Evolutionary conservation across 805 yeast genomes (phyloP).

Genomic region (Nematodospora valgi): DNA sequence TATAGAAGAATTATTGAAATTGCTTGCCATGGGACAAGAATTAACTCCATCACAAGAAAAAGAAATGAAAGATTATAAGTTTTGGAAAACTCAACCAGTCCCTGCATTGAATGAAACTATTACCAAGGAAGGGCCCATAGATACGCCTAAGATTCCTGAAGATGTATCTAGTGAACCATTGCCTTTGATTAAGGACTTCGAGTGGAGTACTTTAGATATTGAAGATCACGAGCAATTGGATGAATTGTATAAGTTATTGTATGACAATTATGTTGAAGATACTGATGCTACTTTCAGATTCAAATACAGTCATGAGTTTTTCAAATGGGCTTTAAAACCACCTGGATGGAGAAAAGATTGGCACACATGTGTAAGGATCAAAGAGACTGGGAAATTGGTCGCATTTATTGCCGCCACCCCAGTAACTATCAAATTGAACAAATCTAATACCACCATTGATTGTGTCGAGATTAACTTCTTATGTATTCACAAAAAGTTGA

Average conservation of each 20-base stretch:
- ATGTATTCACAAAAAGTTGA: conserved; percentile 88
- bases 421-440: conserved; percentile 58
- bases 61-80: conserved; percentile 85
- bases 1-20: conserved; percentile 59
- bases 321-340: conserved; percentile 89
- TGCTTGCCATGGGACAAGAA: conserved; percentile 51
- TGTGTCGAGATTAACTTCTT: conserved; percentile 90
- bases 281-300: conserved; percentile 88
- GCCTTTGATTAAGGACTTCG: conserved; percentile 73
- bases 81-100: conserved; percentile 98
- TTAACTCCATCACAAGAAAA: conserved; percentile 58
- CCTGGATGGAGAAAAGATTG: conserved; percentile 91
- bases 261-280: conserved; percentile 94
- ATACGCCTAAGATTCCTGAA: conserved; percentile 57
- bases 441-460: conserved; percentile 41
- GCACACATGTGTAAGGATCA: conserved; percentile 92
- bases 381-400: conserved; percentile 69
- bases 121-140: conserved; percentile 78
- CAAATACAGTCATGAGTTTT: conserved; percentile 77
- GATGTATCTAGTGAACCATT: conserved; percentile 71
- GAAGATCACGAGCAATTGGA: conserved; percentile 52
- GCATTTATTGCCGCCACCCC: conserved; percentile 95
- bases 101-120: conserved; percentile 67
- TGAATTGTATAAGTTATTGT: conserved; percentile 75
- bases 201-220: conserved; percentile 80